These are phyloP conservation scores for Pseudevernia furfuracea DNA, from an alignment of 495 filamentous ascomycete species.

Conservation along the genomic window DNA sequence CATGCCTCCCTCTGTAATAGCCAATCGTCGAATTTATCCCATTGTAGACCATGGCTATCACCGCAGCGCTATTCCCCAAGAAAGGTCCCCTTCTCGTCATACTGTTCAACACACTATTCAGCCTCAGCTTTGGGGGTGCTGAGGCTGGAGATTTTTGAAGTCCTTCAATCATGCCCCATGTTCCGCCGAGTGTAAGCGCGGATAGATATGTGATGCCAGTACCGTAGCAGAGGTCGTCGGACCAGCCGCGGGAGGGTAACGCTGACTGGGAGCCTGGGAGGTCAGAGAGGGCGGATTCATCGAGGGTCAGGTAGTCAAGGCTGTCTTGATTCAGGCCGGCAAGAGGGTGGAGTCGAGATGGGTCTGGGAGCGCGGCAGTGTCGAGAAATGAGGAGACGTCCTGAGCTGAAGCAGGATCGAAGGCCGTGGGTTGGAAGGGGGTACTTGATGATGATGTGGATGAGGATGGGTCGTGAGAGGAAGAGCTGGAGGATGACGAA, in stretches of 20 bases:
- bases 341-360: constrained; percentile 82
- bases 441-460: constrained; percentile 33
- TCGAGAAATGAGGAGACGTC: constrained; percentile 78
- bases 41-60: constrained; percentile 92
- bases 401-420: constrained; percentile 61
- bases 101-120: constrained; percentile 90
- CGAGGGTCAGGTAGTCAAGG: constrained; percentile 87
- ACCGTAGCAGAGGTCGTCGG: constrained; percentile 96
- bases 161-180: constrained; percentile 86
- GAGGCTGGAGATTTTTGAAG: constrained; percentile 60
- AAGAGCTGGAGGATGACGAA: constrained; percentile 31
- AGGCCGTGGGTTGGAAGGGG: constrained; percentile 49
- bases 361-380: constrained; percentile 65
- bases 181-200: constrained; percentile 77
- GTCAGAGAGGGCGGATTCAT: constrained; percentile 81
- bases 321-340: constrained; percentile 86
- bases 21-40: constrained; percentile 88
- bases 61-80: constrained; percentile 88
- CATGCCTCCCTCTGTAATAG: constrained; percentile 79
- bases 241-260: constrained; percentile 91
- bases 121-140: constrained; percentile 77
- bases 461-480: constrained; percentile 22
- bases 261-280: constrained; percentile 80
- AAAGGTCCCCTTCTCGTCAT: constrained; percentile 92
- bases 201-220: constrained; percentile 87